These are phyloP conservation scores for Pseudogymnoascus sp. DNA, from an alignment of 2,329 filamentous ascomycete species.

Conservation along the genomic window DNA sequence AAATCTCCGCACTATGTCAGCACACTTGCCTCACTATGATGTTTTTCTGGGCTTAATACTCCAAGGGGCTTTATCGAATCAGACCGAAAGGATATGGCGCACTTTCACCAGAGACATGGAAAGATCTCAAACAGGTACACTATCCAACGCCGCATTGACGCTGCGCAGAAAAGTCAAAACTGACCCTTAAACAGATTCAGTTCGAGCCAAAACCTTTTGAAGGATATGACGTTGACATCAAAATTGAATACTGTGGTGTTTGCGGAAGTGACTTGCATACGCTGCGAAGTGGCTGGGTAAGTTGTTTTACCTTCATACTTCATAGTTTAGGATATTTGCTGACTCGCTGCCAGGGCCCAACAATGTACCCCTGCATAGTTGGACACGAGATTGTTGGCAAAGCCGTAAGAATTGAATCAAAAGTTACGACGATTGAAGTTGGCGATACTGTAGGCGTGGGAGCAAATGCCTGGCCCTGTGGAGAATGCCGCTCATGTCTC, in stretches of 20 bases:
- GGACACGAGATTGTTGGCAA: constrained; percentile 44
- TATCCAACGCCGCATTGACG: too few species aligned
- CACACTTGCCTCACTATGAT: too few species aligned
- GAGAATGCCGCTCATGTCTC: constrained; percentile 42
- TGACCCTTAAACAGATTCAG: too few species aligned
- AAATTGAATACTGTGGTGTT: constrained; percentile 39
- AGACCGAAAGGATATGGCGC: neutral
- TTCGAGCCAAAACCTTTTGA: constrained; percentile 25
- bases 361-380: constrained; percentile 31
- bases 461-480: constrained; percentile 42
- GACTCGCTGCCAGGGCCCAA: constrained; percentile 24
- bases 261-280: constrained; percentile 29
- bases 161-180: too few species aligned
- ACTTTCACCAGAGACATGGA: too few species aligned
- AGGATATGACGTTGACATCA: constrained; percentile 39
- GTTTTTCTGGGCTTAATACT: too few species aligned
- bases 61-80: too few species aligned
- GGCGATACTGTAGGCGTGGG: constrained; percentile 46
- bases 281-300: constrained; percentile 17
- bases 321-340: too few species aligned
- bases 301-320: too few species aligned
- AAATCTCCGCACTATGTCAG: too few species aligned
- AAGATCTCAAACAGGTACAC: too few species aligned
- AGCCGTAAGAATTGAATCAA: constrained; percentile 43
- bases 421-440: constrained; percentile 47